Evolutionary conservation across 371 early-diverging fungal genomes (phyloP).

Genomic region (Smittium culicis): DNA sequence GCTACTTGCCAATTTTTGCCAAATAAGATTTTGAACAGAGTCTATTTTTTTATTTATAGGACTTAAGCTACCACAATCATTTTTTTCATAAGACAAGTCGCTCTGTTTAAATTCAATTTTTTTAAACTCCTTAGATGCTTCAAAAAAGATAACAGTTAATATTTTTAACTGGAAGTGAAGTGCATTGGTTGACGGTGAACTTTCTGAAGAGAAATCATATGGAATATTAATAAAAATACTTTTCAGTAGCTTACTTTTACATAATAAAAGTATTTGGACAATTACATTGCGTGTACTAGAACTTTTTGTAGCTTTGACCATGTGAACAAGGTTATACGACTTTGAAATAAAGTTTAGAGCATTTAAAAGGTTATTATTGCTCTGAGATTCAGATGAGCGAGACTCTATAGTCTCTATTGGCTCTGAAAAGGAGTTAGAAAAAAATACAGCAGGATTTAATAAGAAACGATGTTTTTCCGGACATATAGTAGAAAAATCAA

Average conservation of each 20-base stretch:
- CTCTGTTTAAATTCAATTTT: background rate
- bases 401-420: background rate
- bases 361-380: background rate
- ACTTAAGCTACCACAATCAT: background rate
- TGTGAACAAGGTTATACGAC: background rate
- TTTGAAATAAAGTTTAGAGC: background rate
- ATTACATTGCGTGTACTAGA: background rate
- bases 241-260: background rate
- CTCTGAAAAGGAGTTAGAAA: background rate
- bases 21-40: background rate
- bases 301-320: background rate
- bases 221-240: background rate
- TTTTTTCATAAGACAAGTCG: background rate
- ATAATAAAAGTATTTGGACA: background rate
- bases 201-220: background rate
- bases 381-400: background rate
- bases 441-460: background rate
- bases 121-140: background rate
- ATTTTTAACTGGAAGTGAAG: background rate
- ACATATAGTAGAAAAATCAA: background rate
- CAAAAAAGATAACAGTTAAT: background rate
- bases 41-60: background rate
- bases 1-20: background rate
- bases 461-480: background rate
- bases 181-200: background rate